Percentiles rank a stretch among this genome's conserved stretches.
phyloP scores from a whole-genome alignment of 2,329 filamentous ascomycete species.

The Daldinia sp. region DNA sequence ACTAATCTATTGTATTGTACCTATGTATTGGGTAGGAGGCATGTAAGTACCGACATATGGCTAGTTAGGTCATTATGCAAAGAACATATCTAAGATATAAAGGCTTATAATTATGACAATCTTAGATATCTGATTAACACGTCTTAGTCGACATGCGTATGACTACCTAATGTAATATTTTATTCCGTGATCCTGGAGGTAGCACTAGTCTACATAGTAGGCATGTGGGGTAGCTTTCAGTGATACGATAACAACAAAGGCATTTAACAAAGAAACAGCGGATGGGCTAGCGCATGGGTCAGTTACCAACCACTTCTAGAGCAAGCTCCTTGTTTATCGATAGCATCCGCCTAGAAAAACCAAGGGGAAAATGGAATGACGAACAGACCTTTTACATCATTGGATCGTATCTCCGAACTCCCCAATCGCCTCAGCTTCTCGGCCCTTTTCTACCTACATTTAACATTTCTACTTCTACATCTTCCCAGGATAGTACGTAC shows the following conservation, averaged over 20 bases:
- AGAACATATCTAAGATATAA: not conserved
- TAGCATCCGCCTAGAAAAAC: slow-evolving; percentile 14
- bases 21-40: not conserved
- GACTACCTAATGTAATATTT: not conserved
- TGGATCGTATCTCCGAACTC: slow-evolving; percentile 33
- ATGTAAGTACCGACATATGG: not conserved
- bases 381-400: slow-evolving; percentile 27
- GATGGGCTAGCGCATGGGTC: not conserved
- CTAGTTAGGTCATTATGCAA: not conserved
- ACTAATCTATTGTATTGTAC: not conserved
- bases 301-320: slow-evolving; percentile 16
- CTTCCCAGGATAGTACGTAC: not conserved
- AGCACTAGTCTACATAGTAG: not conserved
- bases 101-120: too few species aligned
- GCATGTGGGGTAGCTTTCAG: slow-evolving; percentile 14
- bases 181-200: not conserved
- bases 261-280: too few species aligned
- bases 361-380: slow-evolving; percentile 14
- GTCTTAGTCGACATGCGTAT: not conserved
- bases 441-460: not conserved
- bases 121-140: not conserved
- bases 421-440: slow-evolving; percentile 19
- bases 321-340: slow-evolving; percentile 14
- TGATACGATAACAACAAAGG: slow-evolving; percentile 5
- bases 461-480: not conserved